Conservation (phyloP, 495 filamentous ascomycete genomes). For the Penicillium taxi region DNA sequence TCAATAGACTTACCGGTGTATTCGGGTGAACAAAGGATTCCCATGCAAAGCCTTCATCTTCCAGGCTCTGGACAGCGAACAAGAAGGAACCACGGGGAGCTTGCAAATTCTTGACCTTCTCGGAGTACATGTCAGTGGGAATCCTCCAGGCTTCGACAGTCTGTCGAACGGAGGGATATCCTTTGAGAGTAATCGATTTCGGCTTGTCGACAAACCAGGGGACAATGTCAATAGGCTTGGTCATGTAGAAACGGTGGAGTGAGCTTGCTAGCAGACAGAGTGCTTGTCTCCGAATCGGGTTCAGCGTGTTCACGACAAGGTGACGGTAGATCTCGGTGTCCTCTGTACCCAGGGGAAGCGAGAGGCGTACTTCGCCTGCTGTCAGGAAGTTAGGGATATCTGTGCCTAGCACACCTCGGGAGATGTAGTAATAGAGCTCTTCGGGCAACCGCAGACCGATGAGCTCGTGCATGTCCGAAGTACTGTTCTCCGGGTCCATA, state of each 20-base stretch:
- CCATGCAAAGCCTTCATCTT: constrained; percentile 55
- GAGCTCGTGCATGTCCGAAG: constrained; percentile 78
- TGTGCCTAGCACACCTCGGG: constrained; percentile 69
- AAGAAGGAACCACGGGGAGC: constrained; percentile 34
- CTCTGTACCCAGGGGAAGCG: constrained; percentile 73
- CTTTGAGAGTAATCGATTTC: constrained; percentile 57
- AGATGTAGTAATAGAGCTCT: constrained; percentile 88
- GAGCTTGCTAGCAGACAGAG: constrained; percentile 67
- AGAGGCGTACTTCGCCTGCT: constrained; percentile 63
- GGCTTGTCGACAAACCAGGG: constrained; percentile 79
- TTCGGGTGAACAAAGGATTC: constrained; percentile 49
- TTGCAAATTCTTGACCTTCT: constrained; percentile 34
- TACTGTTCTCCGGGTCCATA: constrained; percentile 58
- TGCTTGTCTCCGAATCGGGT: constrained; percentile 63
- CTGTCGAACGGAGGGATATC: constrained; percentile 50
- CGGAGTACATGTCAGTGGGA: constrained; percentile 41
- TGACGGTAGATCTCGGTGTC: constrained; percentile 71
- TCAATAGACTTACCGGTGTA: constrained; percentile 22
- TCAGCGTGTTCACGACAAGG: constrained; percentile 64
- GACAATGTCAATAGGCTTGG: constrained; percentile 62
- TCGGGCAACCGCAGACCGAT: constrained; percentile 82
- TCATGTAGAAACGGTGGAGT: constrained; percentile 72
- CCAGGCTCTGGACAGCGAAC: constrained; percentile 48
- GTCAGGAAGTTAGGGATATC: constrained; percentile 75
- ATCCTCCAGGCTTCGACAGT: constrained; percentile 70